These are phyloP conservation scores for Schizosaccharomyces lindneri DNA, from an alignment of 805 yeast genomes.

Conservation along the genomic window DNA sequence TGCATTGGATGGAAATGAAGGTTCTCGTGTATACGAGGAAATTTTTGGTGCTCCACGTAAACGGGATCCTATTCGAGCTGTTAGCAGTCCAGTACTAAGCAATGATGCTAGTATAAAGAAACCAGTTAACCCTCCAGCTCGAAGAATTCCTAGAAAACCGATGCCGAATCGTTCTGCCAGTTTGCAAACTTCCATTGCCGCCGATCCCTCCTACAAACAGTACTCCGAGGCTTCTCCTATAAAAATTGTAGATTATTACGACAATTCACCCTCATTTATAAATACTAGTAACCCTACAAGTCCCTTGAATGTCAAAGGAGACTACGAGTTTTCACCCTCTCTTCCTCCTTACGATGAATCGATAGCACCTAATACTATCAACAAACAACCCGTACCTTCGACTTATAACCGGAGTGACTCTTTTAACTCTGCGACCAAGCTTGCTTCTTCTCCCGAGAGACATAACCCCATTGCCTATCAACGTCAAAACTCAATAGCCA, in stretches of 20 bases:
- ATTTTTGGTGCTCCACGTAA: background rate
- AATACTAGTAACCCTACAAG: background rate
- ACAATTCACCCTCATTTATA: background rate
- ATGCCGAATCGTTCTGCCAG: background rate
- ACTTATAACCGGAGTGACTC: too few species aligned
- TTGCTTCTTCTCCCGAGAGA: too few species aligned
- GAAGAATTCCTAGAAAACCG: background rate
- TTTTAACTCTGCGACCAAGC: too few species aligned
- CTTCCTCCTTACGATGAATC: background rate
- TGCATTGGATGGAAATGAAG: background rate
- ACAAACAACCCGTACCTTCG: too few species aligned
- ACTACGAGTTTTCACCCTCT: background rate
- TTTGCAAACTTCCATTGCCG: background rate
- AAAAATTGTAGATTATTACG: background rate
- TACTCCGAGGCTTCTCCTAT: background rate
- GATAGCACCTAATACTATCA: too few species aligned
- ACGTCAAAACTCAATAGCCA: too few species aligned
- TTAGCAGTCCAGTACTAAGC: background rate
- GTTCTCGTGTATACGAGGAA: background rate
- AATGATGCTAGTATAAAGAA: background rate
- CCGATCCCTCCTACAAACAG: background rate
- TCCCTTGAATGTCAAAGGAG: background rate
- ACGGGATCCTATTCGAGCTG: background rate
- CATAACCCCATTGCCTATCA: too few species aligned
- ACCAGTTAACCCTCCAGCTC: background rate